A percentile compares a stretch with the other conserved stretches of the same genome.
These are phyloP conservation scores for Golubevia sp. DNA, from an alignment of 1,284 basidiomycete genomes.

Conservation along the genomic window DNA sequence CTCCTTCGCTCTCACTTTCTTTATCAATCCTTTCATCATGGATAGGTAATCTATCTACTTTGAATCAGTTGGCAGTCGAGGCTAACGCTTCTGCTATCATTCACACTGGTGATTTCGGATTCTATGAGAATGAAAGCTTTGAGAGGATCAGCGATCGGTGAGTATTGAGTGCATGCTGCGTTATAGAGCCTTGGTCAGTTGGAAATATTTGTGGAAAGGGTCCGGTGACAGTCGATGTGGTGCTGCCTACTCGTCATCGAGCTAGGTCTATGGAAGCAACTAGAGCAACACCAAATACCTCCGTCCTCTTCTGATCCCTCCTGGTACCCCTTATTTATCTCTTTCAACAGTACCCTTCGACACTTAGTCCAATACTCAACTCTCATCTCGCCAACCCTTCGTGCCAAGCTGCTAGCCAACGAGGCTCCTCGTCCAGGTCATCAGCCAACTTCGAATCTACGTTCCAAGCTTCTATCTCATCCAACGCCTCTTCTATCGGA, in stretches of 20 bases:
- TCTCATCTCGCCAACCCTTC: slow-evolving; percentile 81
- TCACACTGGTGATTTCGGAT: slow-evolving; percentile 99
- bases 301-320: neutral
- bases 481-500: slow-evolving; percentile 72
- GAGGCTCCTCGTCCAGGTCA: slow-evolving; percentile 58
- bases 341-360: slow-evolving; percentile 70
- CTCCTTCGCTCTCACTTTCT: neutral
- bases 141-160: slow-evolving; percentile 86
- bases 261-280: too few relatives aligned
- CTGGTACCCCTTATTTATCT: slow-evolving; percentile 31
- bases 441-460: slow-evolving; percentile 21
- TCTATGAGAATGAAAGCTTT: slow-evolving; percentile 84
- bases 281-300: neutral
- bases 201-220: too few relatives aligned
- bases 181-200: neutral
- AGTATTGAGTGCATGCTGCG: slow-evolving; percentile 20
- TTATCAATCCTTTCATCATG: neutral
- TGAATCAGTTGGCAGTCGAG: slow-evolving; percentile 53
- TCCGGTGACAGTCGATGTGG: too few relatives aligned
- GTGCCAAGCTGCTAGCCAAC: slow-evolving; percentile 77
- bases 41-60: slow-evolving; percentile 37
- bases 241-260: too few relatives aligned
- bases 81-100: slow-evolving; percentile 82
- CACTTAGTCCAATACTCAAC: slow-evolving; percentile 97
- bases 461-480: slow-evolving; percentile 59